Conservation (phyloP, 306 rosid species). For the Astragalus glycyphyllos region DNA sequence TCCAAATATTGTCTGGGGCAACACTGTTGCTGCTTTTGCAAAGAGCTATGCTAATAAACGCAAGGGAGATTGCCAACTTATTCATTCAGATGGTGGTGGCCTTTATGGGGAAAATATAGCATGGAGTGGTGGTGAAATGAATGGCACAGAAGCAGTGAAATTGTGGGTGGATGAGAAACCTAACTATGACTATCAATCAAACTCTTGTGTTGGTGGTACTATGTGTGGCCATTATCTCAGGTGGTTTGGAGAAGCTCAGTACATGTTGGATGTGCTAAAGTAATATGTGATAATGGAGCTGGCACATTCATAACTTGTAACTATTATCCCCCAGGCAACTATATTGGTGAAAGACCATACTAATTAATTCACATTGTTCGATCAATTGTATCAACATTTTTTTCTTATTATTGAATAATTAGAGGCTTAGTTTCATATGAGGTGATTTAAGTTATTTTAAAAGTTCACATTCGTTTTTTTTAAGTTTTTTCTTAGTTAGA, state of each 20-base stretch:
- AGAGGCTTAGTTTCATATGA: too few relatives aligned
- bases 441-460: too few relatives aligned
- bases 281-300: constrained; percentile 46
- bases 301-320: constrained; percentile 47
- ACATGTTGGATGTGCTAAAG: constrained; percentile 61
- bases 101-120: constrained; percentile 41
- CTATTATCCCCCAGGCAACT: constrained; percentile 59
- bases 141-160: constrained; percentile 36
- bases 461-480: too few relatives aligned
- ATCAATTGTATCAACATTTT: not conserved
- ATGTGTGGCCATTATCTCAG: constrained; percentile 55
- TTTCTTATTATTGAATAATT: too few relatives aligned
- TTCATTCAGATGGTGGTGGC: constrained; percentile 41
- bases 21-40: constrained; percentile 40
- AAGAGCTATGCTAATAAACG: constrained; percentile 38
- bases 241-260: constrained; percentile 51
- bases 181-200: constrained; percentile 40
- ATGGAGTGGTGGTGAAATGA: not conserved
- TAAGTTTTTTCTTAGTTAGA: too few relatives aligned
- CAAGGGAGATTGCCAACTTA: constrained; percentile 31
- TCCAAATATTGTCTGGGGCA: constrained; percentile 40
- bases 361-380: not conserved
- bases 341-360: constrained; percentile 46
- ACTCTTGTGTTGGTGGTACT: constrained; percentile 42
- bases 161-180: constrained; percentile 52